These are phyloP conservation scores for Meripilus lineatus DNA, from an alignment of 1,284 basidiomycete species.

Conservation along the genomic window DNA sequence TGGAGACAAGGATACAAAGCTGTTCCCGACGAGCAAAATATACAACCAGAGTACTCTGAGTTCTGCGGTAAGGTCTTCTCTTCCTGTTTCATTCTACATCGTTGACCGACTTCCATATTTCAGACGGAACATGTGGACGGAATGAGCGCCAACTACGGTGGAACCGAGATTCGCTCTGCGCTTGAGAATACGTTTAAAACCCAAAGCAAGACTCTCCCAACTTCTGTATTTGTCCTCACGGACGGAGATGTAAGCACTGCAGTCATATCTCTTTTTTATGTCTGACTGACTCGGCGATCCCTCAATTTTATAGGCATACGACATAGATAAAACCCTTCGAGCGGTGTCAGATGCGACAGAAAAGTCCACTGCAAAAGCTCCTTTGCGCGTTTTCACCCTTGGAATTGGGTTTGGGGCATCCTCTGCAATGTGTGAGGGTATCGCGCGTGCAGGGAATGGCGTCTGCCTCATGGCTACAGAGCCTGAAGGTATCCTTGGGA, in stretches of 20 bases:
- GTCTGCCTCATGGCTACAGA: conserved; percentile 39
- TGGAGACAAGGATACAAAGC: conserved; percentile 22
- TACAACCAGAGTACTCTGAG: conserved; percentile 31
- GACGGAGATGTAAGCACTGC: conserved; percentile 11
- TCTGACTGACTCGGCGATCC: background rate
- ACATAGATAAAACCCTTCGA: conserved; percentile 1
- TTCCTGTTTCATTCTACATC: background rate
- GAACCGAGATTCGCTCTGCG: conserved; percentile 43
- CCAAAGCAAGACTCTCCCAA: conserved; percentile 31
- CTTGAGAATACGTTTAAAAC: conserved; percentile 29
- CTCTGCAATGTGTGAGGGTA: conserved; percentile 42
- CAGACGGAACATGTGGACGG: conserved; percentile 27
- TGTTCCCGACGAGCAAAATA: conserved; percentile 33
- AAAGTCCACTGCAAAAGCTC: conserved; percentile 16
- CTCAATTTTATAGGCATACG: conserved; percentile 1
- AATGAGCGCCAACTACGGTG: conserved; percentile 40
- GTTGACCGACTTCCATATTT: conserved; percentile 7
- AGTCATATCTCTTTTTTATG: background rate
- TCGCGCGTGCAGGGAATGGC: conserved; percentile 48
- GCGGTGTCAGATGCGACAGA: conserved; percentile 8
- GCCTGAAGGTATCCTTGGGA: conserved; percentile 40
- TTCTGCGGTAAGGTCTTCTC: conserved; percentile 33
- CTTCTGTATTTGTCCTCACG: conserved; percentile 42
- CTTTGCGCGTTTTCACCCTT: conserved; percentile 46
- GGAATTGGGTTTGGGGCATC: conserved; percentile 51